Evolutionary conservation across 108 stramenopile species (phyloP), one percentile per base, ranked within the genome.

Genomic region (Nannochloropsis gaditana): DNA sequence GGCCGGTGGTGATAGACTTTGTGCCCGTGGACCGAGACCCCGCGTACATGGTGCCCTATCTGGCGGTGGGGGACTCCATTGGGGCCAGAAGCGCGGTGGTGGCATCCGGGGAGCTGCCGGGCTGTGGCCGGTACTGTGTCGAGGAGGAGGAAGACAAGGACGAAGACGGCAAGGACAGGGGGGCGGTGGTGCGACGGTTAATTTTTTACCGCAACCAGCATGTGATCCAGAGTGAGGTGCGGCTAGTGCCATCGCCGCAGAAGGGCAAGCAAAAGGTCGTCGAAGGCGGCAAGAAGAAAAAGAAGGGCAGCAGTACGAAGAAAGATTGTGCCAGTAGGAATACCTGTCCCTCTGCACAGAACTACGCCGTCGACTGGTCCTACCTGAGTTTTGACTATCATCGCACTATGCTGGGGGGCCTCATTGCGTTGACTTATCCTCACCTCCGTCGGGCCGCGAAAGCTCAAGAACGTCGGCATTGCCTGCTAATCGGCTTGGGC

Each of bases 201-300:
- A 45, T 89, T 44, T 89, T 89, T 43, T 73, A 87, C 44, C 11
- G 11, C 41, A 89, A 87, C 84, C 87, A 89, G 45, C 82, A 86
- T 43, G 87, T 89, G 31, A 85, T 89, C 21, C 88, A 89, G 84
- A 87, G 86, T 42, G 88, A 89, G 85, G 86, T 89, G 43, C 42
- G 73, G 31, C 5, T 41, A n/a, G 81, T 45, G 17, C 45, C 41
- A 11, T 41, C 45, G 45, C 31, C 15, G 43, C 80, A 80, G 83
- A 43, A 82, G 41, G 86, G 73, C 42, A 88, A 87, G 43, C 5
- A 59, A 4, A 86, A 86, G 88, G 47, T 21, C 11, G 50, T 81
- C n/a, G 87, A 85, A 80, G 82, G 85, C 21, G 80, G 80, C 0
- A 86, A 82, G 43, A 82, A 82, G 45, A 88, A 86, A 50, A 73